phyloP scores from a whole-genome alignment of 2,329 filamentous ascomycete species.

The Alternaria metachromatica region DNA sequence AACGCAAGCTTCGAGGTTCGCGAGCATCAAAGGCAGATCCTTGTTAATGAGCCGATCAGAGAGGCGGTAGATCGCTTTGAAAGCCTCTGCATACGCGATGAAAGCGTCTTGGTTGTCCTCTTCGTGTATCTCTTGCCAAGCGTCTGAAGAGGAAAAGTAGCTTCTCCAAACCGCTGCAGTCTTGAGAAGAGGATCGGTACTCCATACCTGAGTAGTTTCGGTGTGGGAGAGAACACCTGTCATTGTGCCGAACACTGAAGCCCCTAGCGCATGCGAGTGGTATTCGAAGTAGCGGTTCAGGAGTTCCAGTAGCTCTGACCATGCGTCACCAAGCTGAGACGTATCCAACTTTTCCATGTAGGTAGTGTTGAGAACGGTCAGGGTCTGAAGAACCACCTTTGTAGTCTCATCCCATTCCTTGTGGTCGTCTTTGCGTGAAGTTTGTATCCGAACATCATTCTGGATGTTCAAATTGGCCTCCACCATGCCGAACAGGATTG shows the following conservation, averaged over 20 bases:
- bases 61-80: slow-evolving; percentile 79
- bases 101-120: slow-evolving; percentile 76
- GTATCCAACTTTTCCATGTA: slow-evolving; percentile 77
- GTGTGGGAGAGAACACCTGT: slow-evolving; percentile 48
- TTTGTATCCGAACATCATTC: slow-evolving; percentile 20
- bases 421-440: slow-evolving; percentile 27
- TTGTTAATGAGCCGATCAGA: slow-evolving; percentile 69
- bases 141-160: slow-evolving; percentile 39
- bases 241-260: slow-evolving; percentile 52
- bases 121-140: slow-evolving; percentile 28
- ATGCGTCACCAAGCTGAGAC: slow-evolving; percentile 72
- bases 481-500: slow-evolving; percentile 80
- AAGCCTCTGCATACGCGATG: slow-evolving; percentile 80
- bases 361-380: slow-evolving; percentile 68
- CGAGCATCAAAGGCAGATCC: slow-evolving; percentile 70
- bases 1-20: slow-evolving; percentile 73
- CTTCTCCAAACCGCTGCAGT: slow-evolving; percentile 44
- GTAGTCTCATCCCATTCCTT: slow-evolving; percentile 51
- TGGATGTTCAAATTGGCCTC: slow-evolving; percentile 61
- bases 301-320: slow-evolving; percentile 75
- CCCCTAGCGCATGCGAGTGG: slow-evolving; percentile 50
- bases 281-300: slow-evolving; percentile 62
- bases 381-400: slow-evolving; percentile 45
- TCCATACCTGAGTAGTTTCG: slow-evolving; percentile 27
- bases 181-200: slow-evolving; percentile 35